Conservation (phyloP, 108 stramenopile genomes). For the Fistulifera solaris region DNA sequence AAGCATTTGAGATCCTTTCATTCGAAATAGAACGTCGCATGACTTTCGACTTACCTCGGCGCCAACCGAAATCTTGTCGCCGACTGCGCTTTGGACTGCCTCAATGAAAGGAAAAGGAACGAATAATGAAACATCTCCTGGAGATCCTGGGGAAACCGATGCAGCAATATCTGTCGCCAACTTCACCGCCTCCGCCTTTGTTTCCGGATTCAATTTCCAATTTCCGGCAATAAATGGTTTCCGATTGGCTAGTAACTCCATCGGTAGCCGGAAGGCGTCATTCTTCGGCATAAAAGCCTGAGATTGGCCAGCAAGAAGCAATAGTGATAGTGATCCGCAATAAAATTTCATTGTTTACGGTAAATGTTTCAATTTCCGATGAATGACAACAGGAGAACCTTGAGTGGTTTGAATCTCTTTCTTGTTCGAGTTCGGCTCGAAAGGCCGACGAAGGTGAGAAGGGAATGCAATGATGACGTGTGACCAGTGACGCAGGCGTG, state of each 20-base stretch:
- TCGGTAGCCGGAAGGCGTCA: too few relatives aligned
- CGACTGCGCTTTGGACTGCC: slow-evolving; percentile 41
- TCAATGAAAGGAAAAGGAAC: slow-evolving; percentile 82
- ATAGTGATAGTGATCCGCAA: too few relatives aligned
- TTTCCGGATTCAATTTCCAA: slow-evolving; percentile 90
- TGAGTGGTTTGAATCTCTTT: too few relatives aligned
- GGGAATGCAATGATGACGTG: too few relatives aligned
- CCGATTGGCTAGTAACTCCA: slow-evolving; percentile 6
- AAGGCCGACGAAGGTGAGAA: too few relatives aligned
- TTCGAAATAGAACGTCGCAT: neutral
- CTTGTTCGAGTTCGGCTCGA: too few relatives aligned
- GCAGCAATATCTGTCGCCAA: slow-evolving; percentile 62
- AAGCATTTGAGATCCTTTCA: neutral
- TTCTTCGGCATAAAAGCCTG: too few relatives aligned
- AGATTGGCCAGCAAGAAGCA: too few relatives aligned
- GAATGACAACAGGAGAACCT: too few relatives aligned
- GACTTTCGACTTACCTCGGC: slow-evolving; percentile 50
- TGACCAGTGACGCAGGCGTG: too few relatives aligned
- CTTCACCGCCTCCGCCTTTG: slow-evolving; percentile 58
- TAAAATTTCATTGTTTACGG: too few relatives aligned
- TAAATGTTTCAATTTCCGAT: too few relatives aligned
- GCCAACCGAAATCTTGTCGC: slow-evolving; percentile 51
- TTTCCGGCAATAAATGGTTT: slow-evolving; percentile 90
- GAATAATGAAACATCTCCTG: slow-evolving; percentile 71
- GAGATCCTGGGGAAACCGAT: slow-evolving; percentile 40